Percentiles rank a stretch among this genome's conserved stretches.
phyloP scores from a whole-genome alignment of 495 filamentous ascomycete species.

The Aspergillus campestris region DNA sequence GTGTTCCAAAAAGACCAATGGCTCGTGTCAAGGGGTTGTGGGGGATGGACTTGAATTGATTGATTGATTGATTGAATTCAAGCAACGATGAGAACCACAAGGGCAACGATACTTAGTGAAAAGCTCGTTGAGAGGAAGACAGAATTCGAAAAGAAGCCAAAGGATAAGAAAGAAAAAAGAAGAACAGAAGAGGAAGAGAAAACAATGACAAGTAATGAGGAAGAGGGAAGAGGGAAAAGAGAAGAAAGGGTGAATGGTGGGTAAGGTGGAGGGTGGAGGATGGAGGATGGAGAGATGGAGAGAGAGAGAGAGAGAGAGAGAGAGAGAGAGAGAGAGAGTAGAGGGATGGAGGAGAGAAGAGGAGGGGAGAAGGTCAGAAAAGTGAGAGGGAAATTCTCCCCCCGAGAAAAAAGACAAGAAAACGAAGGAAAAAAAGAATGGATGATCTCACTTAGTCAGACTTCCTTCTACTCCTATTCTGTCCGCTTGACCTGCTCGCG shows the following conservation, averaged over 20 bases:
- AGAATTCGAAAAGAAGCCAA: conserved; percentile 9
- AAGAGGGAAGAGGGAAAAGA: conserved; percentile 7
- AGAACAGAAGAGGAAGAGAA: conserved; percentile 13
- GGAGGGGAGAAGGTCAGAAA: not conserved
- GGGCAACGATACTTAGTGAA: conserved; percentile 46
- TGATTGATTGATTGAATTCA: not conserved
- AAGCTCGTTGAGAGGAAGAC: conserved; percentile 37
- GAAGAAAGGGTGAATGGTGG: conserved; percentile 3
- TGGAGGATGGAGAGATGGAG: conserved; percentile 3
- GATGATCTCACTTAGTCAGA: not conserved
- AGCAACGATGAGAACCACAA: conserved; percentile 9
- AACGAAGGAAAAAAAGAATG: conserved; percentile 1
- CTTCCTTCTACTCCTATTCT: too few relatives aligned
- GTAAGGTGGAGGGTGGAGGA: conserved; percentile 5
- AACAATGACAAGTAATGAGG: conserved; percentile 13
- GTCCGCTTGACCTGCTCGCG: not conserved
- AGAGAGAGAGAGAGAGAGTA: conserved; percentile 4
- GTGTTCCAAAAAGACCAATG: too few relatives aligned
- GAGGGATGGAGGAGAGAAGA: not conserved
- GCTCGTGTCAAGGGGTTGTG: too few relatives aligned
- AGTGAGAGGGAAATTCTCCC: not conserved
- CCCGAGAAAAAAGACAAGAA: not conserved
- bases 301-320: conserved; percentile 2
- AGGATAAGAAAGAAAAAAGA: conserved; percentile 11
- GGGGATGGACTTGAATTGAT: too few relatives aligned